A percentile compares a stretch with the other conserved stretches of the same genome.
These are phyloP conservation scores for Firmiana major DNA, from an alignment of 345 rosid genomes.

Conservation along the genomic window DNA sequence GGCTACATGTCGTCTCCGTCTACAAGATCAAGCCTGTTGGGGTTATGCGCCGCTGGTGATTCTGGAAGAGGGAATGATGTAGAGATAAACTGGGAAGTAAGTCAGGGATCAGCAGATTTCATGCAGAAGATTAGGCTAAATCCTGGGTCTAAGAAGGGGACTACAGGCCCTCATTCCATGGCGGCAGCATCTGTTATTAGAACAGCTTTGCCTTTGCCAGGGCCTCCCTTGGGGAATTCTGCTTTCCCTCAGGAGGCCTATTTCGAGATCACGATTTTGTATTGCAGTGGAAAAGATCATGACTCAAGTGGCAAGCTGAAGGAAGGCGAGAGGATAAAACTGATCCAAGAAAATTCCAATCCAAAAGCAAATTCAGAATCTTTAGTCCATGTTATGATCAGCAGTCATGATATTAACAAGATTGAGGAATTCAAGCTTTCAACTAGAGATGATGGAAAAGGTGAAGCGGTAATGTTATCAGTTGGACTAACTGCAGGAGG, in stretches of 20 bases:
- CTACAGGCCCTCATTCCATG: conserved; percentile 17
- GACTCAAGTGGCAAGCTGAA: conserved; percentile 19
- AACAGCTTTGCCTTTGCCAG: conserved; percentile 78
- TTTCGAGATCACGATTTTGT: conserved; percentile 72
- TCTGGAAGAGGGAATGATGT: conserved; percentile 34
- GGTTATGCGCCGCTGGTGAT: conserved; percentile 54
- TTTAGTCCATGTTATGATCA: conserved; percentile 31
- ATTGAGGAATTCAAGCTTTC: conserved; percentile 41
- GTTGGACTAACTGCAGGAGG: conserved; percentile 67
- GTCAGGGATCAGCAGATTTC: conserved; percentile 70
- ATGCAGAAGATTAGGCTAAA: conserved; percentile 73
- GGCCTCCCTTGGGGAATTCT: conserved; percentile 71
- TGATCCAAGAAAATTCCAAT: conserved; percentile 43
- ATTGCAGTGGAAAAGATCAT: conserved; percentile 22
- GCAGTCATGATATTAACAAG: conserved; percentile 11
- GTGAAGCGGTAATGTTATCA: conserved; percentile 38
- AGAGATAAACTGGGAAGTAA: conserved; percentile 80
- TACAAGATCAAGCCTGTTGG: conserved; percentile 38
- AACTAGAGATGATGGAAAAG: conserved; percentile 30
- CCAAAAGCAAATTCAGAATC: conserved; percentile 48
- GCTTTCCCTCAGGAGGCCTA: conserved; percentile 91
- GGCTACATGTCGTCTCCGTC: conserved; percentile 39
- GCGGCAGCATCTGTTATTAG: conserved; percentile 59
- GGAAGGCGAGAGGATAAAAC: conserved; percentile 65
- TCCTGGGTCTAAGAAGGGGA: conserved; percentile 35